Evolutionary conservation across 352 stramenopile species (phyloP).

Genomic region (Pythium brassicae): DNA sequence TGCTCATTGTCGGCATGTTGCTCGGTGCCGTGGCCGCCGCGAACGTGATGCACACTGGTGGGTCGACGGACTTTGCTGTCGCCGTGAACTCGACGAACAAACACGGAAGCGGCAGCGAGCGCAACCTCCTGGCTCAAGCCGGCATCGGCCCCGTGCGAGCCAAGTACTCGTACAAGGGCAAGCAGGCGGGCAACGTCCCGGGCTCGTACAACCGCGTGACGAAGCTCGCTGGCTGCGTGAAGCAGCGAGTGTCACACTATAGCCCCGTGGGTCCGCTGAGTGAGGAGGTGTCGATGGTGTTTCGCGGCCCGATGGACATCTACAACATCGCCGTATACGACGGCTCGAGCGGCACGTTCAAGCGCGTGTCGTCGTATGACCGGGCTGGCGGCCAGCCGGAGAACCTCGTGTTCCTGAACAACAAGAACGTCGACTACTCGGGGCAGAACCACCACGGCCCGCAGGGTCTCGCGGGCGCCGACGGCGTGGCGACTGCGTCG

Average conservation of each 20-base stretch:
- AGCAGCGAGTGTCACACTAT: constrained; percentile 24
- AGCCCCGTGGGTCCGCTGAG: constrained; percentile 42
- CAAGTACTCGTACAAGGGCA: constrained; percentile 37
- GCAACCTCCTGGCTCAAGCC: too few relatives aligned
- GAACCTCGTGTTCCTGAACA: constrained; percentile 68
- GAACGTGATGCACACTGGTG: too few relatives aligned
- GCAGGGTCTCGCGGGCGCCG: constrained; percentile 34
- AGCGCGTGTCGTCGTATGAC: constrained; percentile 42
- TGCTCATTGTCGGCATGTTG: too few relatives aligned
- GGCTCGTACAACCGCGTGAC: constrained; percentile 47
- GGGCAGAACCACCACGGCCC: constrained; percentile 34
- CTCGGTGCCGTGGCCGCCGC: too few relatives aligned
- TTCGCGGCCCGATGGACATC: constrained; percentile 57
- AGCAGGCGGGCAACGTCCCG: constrained; percentile 29
- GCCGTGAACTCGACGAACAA: too few relatives aligned
- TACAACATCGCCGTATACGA: constrained; percentile 56
- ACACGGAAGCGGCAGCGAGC: too few relatives aligned
- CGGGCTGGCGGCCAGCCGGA: constrained; percentile 20
- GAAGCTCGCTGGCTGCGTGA: constrained; percentile 26
- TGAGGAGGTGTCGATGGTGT: constrained; percentile 53
- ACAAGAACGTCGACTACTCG: constrained; percentile 54
- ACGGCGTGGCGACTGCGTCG: constrained; percentile 24
- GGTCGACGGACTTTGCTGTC: too few relatives aligned
- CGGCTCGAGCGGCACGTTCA: constrained; percentile 17
- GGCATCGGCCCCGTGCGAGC: too few relatives aligned